Evolutionary conservation across 73 alveolate genomes (phyloP), one percentile per base, ranked within the genome.

Genomic region (Paramecium pentaurelia): DNA sequence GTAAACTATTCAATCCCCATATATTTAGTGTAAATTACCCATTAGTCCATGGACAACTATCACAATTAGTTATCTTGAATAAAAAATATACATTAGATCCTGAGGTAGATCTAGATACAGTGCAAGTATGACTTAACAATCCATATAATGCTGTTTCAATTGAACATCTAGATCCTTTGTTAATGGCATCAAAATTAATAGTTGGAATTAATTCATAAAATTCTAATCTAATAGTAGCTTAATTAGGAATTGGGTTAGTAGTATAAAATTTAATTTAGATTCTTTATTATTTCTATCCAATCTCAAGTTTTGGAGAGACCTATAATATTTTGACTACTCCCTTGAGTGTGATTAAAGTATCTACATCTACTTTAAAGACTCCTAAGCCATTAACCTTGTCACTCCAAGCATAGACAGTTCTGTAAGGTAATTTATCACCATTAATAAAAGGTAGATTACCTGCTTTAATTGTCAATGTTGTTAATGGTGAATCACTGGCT

Each of bases 401-500:
- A 20, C 86, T 49, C 93, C 93, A 87, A 38, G 93, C 73, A 8
- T 64, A 22, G 44, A 87, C 86, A 22, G 83, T 87, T 87, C 86
- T 36, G 45, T 68, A 22, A 3, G 93, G 93, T 42, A 77, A 59
- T 28, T 44, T 16, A 18, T 60, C 34, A 28, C 93, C 93, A 64
- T 87, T 87, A 16, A 18, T 68, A 20, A 42, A 87, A 2, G 93
- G 93, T 18, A 87, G 60, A 32, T 64, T 64, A 7, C 88, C 86
- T 59, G 83, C 38, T 18, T 77, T 60, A 4, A 87, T 59, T 36
- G 60, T 58, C 8, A 87, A 58, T 1, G 37, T 37, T 38, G 88
- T 87, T 25, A 73, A 37, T 22, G 88, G 42, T 16, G 93, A 42
- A 37, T 64, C 86, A 60, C 88, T 34, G 4, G 86, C 89, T 64